Base-by-base conservation (phyloP, 2,329 filamentous ascomycete genomes). In the Clarireedia homoeocarpa region DNA sequence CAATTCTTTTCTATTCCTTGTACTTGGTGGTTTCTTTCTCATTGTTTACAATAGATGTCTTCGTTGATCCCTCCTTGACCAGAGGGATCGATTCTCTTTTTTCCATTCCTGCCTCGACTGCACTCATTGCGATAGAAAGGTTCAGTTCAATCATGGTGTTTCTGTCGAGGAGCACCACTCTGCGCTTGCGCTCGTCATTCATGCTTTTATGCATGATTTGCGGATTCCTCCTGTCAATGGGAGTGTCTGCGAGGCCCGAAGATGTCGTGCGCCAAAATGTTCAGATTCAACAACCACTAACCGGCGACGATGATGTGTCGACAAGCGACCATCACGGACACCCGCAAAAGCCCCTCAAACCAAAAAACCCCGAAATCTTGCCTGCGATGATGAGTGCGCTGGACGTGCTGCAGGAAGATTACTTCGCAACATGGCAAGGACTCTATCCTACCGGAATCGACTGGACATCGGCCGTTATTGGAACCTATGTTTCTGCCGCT, bases 381-480 rank as follows among this genome's bases (percentile, higher is more conserved):
- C 58, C 60, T 20, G 62, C 61, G 38, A 56, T 70, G 42, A 57
- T 88, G 48, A 71, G 78, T 49, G 86, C 89, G 5, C 76, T 96
- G 60, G 77, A 83, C 48, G 82, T 86, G 5, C 83, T 96, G 77
- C 91, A 96, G 69, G 76, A 81, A 52, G 75, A 78, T 26, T 96
- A 90, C 72, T 96, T 94, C 68, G 79, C 84, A 48, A 73, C 86
- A 4, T 88, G 88, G 78, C 74, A 86, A 38, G 91, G 88, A 10
- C 90, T 83, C 26, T 97, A 91, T 89, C 89, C 91, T 0, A 77
- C 78, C 1, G 81, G 88, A 34, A 96, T 95, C 65, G 92, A 96
- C 73, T 97, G 92, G 92, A 97, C 92, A 0, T 86, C 85, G 17
- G 91, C 92, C 4, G 89, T 96, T 7, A 76, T 89, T 63, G 53